Evolutionary conservation across 768 basidiomycete genomes (phyloP), one percentile per base, ranked within the genome.

Genomic region (Leucogyrophana mollusca): DNA sequence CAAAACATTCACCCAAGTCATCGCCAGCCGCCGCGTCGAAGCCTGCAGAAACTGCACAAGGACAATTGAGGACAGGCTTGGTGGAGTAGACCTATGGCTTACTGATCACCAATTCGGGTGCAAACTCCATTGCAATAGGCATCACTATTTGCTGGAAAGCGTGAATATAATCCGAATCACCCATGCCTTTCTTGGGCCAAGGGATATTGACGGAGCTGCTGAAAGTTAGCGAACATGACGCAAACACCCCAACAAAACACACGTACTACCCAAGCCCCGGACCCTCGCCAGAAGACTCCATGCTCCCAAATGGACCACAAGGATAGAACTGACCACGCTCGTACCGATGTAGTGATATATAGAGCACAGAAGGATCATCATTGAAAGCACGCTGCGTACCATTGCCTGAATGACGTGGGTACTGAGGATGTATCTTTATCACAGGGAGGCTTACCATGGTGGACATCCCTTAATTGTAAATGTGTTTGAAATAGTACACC

Each of bases 11-110:
- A 27, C 96, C 96, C 4, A 99, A 76, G 30, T 84, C 82, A 58
- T 99, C 96, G 3, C 96, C 96, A 22, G 77, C 79, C 1, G 96
- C 96, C 8, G 96, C 96, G 59, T 99, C 96, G 59, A 97, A 99
- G 3, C 96, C 96, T 14, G 96, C 93, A 7, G 95, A 97, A 58
- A 99, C 96, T 99, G 59, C 2, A 39, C 9, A 17, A 21, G 37
- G n/a, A 22, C 37, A 30, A 35, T 20, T 37, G 13, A 45, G 10
- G 40, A 34, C 34, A 35, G 17, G 8, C 6, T 9, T 11, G 17
- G n/a, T 27, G 16, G 10, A 25, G 24, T 13, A 14, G 22, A 16
- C 3, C 17, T 7, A 30, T 30, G 7, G 73, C 90, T 46, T 56
- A 97, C 96, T 91, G 52, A 98, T 94, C 5, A 99, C 92, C 4